These are phyloP conservation scores for Cicer bijugum DNA, from an alignment of 306 rosid species.

Conservation along the genomic window DNA sequence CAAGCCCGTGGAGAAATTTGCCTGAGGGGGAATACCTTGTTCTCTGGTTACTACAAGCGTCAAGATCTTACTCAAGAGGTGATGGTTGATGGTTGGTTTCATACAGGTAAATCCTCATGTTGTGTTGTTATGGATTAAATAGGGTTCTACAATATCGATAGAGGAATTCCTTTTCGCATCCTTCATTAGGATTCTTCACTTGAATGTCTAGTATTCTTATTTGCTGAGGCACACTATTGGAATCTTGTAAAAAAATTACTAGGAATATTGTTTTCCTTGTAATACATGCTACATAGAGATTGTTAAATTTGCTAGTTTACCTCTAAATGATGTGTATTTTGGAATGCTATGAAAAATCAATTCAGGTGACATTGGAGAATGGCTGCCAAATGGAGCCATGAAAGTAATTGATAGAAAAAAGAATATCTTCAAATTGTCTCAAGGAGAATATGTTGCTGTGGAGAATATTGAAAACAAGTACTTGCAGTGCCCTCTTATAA, in stretches of 20 bases:
- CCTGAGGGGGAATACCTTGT: conserved; percentile 80
- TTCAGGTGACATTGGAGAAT: conserved; percentile 97
- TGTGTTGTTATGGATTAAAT: background rate
- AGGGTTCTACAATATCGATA: background rate
- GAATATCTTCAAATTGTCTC: conserved; percentile 89
- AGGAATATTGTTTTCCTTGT: background rate
- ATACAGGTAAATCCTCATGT: conserved; percentile 68
- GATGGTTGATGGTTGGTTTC: conserved; percentile 92
- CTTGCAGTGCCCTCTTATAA: conserved; percentile 72
- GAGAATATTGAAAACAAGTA: conserved; percentile 84
- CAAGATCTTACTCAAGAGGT: conserved; percentile 82
- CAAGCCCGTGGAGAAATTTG: conserved; percentile 91
- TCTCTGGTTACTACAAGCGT: conserved; percentile 88
- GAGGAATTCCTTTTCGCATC: background rate
- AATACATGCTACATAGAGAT: background rate
- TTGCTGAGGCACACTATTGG: too few relatives aligned
- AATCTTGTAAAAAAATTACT: too few relatives aligned
- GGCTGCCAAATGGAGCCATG: conserved; percentile 89
- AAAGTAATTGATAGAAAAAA: conserved; percentile 88
- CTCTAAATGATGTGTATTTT: conserved; percentile 7
- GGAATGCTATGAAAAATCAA: conserved; percentile 39
- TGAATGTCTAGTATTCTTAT: too few relatives aligned
- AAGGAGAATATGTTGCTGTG: conserved; percentile 93
- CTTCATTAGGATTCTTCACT: conserved; percentile 5
- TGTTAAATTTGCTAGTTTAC: conserved; percentile 1